Evolutionary conservation across 2,329 filamentous ascomycete species (phyloP).

Genomic region (Diaporthe vaccinii): DNA sequence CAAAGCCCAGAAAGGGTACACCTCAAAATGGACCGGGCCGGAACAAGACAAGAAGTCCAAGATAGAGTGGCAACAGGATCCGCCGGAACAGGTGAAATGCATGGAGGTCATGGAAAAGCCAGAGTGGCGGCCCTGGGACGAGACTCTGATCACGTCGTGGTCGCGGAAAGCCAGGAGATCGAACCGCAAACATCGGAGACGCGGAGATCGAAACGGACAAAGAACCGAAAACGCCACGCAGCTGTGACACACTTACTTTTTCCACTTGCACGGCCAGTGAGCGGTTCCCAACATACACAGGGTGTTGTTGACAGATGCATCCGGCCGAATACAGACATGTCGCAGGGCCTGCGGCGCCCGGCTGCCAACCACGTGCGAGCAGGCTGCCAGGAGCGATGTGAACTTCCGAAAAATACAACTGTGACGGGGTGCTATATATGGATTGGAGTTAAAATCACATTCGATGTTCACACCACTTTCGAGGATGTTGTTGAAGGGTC

Average conservation of each 20-base stretch:
- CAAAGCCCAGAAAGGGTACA: constrained; percentile 65
- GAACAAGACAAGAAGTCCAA: constrained; percentile 43
- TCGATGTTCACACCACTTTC: constrained; percentile 1
- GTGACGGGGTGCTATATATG: not conserved
- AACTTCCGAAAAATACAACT: not conserved
- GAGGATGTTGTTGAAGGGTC: not conserved
- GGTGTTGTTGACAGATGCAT: not conserved
- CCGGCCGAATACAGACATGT: not conserved
- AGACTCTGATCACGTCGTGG: constrained; percentile 41
- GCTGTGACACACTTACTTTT: not conserved
- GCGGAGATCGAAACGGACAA: not conserved
- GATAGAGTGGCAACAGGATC: constrained; percentile 59
- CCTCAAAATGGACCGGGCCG: constrained; percentile 52
- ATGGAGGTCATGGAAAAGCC: constrained; percentile 59
- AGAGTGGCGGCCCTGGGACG: constrained; percentile 58
- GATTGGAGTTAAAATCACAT: not conserved
- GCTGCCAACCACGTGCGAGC: not conserved
- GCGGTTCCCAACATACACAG: not conserved
- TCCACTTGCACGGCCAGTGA: not conserved
- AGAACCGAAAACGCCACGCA: not conserved
- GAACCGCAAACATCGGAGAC: not conserved
- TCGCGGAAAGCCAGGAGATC: not conserved
- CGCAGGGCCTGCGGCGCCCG: not conserved
- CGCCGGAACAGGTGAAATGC: constrained; percentile 63
- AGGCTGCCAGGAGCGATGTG: not conserved